Conservation (phyloP, 176 grass and related monocot species). For the Carex myosuroides region DNA sequence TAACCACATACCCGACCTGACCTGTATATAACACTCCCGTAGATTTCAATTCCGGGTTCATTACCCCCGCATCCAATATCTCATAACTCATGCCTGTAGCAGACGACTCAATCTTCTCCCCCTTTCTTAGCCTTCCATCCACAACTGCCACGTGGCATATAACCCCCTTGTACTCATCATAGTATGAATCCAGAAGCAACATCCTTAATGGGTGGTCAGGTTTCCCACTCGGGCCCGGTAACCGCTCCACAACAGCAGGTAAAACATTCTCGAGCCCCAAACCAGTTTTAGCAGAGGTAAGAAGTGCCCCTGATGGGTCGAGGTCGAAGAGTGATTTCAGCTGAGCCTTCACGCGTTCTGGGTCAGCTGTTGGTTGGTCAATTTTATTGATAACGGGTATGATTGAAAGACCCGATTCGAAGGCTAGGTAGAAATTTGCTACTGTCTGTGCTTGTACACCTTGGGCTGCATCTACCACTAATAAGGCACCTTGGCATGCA, state of each 20-base stretch:
- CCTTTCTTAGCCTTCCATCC: constrained; percentile 82
- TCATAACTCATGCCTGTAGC: constrained; percentile 76
- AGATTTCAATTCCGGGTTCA: constrained; percentile 93
- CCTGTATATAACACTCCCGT: constrained; percentile 89
- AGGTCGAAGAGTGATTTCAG: constrained; percentile 88
- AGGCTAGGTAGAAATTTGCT: constrained; percentile 90
- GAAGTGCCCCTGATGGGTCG: constrained; percentile 68
- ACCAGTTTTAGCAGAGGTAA: constrained; percentile 97
- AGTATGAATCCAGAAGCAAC: constrained; percentile 96
- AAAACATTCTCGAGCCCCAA: constrained; percentile 70
- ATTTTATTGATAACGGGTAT: constrained; percentile 99
- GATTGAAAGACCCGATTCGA: constrained; percentile 74
- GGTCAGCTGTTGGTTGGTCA: constrained; percentile 92
- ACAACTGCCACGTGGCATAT: constrained; percentile 96
- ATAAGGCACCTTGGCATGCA: constrained; percentile 90
- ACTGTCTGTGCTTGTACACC: constrained; percentile 99
- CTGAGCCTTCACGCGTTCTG: constrained; percentile 81
- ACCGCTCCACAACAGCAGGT: constrained; percentile 71
- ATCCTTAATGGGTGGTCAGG: constrained; percentile 80
- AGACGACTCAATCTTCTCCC: constrained; percentile 84
- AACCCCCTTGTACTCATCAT: constrained; percentile 96
- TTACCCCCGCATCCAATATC: constrained; percentile 78
- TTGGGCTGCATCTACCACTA: constrained; percentile 96
- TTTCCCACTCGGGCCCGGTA: constrained; percentile 62
- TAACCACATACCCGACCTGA: constrained; percentile 96